Evolutionary conservation across 257 asterid genomes (phyloP), one percentile per base, ranked within the genome.

Genomic region (Anisodus tanguticus): DNA sequence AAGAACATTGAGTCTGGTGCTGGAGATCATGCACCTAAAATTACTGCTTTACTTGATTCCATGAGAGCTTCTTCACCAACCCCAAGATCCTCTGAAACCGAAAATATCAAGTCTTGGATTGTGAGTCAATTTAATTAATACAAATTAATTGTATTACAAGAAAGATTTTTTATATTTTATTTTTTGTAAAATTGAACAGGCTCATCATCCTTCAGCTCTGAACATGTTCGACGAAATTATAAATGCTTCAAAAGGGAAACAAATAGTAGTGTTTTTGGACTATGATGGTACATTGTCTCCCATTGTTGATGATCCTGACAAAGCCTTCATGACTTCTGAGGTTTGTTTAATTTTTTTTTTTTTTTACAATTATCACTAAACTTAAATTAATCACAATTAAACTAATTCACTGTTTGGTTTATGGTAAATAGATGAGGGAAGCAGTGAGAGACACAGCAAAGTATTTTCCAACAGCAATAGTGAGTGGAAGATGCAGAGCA

Each of bases 261-360:
- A 93, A 68, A 87, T 94, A 2, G 93, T 92, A 9, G 92, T 94
- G 68, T 94, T 94, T 77, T 68, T 93, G 31, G 97, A 93, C 82
- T 93, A 93, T 49, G 97, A 93, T 70, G 97, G 97, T n/a, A 93
- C 97, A 7, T 89, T 93, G 35, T 93, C 96, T 19, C 96, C 97
- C 62, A 93, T 93, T 43, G 97, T 93, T 3, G 92, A 88, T 39
- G 93, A 92, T 77, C 97, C 97, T 4, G 97, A 93, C 6, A 83
- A 85, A 17, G 95, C 97, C 74, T 90, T 91, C 88, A 91, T 93
- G 85, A 88, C 97, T 13, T 60, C 26, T 6, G 95, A 91, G 92
- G 94, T 93, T 41, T 63, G 85, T 63, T 43, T 17, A n/a, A 55
- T 8, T 15, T 72, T 51, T 53, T 16, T 51, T 53, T 16, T 4